A percentile compares a stretch with the other conserved stretches of the same genome.
Evolutionary conservation across 2,329 filamentous ascomycete species (phyloP).

Genomic region (Chrysoporthe puriensis): DNA sequence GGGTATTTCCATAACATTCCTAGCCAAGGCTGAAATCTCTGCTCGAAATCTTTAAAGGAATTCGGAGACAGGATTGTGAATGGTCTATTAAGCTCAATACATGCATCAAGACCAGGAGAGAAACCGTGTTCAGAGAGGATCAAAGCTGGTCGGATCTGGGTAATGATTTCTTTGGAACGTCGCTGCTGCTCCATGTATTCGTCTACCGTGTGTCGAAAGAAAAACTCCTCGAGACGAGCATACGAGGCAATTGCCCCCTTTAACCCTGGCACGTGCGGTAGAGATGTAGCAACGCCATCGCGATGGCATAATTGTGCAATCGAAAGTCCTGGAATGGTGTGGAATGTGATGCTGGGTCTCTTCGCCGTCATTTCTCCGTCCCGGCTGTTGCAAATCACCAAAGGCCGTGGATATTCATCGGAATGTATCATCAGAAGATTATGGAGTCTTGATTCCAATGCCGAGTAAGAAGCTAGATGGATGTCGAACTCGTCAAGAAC

Average conservation of each 20-base stretch:
- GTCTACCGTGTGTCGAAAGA: constrained; percentile 14
- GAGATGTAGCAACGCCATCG: constrained; percentile 2
- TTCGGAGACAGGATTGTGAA: constrained; percentile 18
- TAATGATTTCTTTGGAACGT: constrained; percentile 8
- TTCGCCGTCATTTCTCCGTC: neutral
- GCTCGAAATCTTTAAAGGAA: constrained; percentile 21
- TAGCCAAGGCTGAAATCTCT: constrained; percentile 10
- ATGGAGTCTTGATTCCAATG: constrained; percentile 2
- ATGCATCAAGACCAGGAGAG: constrained; percentile 10
- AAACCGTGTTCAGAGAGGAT: constrained; percentile 16
- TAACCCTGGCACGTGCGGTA: constrained; percentile 14
- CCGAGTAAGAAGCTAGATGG: constrained; percentile 13
- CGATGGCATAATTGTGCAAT: constrained; percentile 10
- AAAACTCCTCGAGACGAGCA: constrained; percentile 12
- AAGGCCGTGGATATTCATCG: constrained; percentile 9
- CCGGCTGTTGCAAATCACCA: neutral
- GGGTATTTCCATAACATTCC: constrained; percentile 17
- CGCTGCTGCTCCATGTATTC: constrained; percentile 17
- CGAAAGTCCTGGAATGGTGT: constrained; percentile 18
- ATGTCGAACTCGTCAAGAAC: constrained; percentile 12
- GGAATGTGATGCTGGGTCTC: constrained; percentile 18
- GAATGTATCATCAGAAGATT: constrained; percentile 7
- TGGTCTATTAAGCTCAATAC: neutral
- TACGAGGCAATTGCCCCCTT: constrained; percentile 14
- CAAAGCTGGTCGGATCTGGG: neutral